phyloP scores from a whole-genome alignment of 139 green algal species.

The Edaphochlamys debaryana region DNA sequence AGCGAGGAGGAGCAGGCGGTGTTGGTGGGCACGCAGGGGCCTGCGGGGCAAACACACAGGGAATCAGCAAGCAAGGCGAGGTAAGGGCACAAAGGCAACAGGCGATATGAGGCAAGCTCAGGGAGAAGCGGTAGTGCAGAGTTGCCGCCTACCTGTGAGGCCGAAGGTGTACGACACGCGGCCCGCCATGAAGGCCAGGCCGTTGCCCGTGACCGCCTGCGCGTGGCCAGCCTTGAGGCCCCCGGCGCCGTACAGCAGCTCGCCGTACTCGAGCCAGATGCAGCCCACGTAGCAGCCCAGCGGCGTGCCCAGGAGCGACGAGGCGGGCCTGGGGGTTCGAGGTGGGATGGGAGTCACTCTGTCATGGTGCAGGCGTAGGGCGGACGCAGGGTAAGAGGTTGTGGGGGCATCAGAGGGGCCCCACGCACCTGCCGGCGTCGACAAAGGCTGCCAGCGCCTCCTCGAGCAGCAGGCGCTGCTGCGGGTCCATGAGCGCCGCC shows the following conservation, averaged over 20 bases:
- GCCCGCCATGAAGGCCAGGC: conserved; percentile 83
- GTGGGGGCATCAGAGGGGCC: background rate
- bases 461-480: conserved; percentile 82
- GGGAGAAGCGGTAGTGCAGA: too few species aligned
- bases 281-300: conserved; percentile 75
- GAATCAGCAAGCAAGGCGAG: background rate
- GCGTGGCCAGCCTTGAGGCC: conserved; percentile 28
- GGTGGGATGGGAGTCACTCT: too few species aligned
- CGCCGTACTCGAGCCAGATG: conserved; percentile 81
- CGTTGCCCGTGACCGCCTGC: conserved; percentile 74
- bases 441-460: conserved; percentile 61
- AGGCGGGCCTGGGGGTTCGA: conserved; percentile 5
- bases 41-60: conserved; percentile 34
- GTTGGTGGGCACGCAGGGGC: conserved; percentile 81
- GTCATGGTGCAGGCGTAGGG: background rate
- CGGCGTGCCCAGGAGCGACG: conserved; percentile 30
- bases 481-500: conserved; percentile 81
- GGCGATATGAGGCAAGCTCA: background rate
- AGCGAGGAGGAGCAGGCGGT: conserved; percentile 89
- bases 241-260: conserved; percentile 45
- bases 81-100: background rate
- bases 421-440: conserved; percentile 51
- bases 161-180: conserved; percentile 87
- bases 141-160: conserved; percentile 51
- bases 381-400: background rate